Conservation (phyloP, 2,329 filamentous ascomycete species). For the Colletotrichum zoysiae region DNA sequence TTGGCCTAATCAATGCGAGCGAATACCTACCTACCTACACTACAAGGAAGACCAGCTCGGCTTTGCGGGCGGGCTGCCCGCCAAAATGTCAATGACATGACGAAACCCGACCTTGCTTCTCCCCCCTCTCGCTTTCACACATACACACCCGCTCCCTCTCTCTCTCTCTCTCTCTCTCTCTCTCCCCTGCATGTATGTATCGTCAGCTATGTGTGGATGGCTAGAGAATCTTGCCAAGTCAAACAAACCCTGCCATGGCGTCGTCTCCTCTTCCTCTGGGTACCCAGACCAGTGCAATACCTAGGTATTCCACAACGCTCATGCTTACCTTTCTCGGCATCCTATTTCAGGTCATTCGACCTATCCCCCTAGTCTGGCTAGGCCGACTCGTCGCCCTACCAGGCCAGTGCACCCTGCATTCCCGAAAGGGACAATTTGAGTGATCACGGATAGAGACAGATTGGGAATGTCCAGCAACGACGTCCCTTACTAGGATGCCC, state of each 20-base stretch:
- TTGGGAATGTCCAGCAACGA: background rate
- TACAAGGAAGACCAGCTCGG: background rate
- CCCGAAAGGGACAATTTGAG: background rate
- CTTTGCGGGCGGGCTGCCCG: constrained; percentile 13
- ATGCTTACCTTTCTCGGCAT: background rate
- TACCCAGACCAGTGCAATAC: background rate
- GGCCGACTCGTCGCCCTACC: constrained; percentile 3
- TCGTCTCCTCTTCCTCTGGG: background rate
- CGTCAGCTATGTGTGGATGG: background rate
- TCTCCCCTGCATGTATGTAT: background rate
- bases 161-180: background rate
- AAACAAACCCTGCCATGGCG: background rate
- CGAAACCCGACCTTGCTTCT: background rate
- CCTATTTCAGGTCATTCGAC: background rate
- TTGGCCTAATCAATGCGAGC: constrained; percentile 20
- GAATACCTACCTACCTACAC: background rate
- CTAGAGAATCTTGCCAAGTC: background rate
- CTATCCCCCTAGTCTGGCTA: background rate
- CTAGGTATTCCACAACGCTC: background rate
- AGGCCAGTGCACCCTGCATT: constrained; percentile 14
- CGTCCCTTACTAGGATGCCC: background rate
- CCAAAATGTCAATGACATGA: constrained; percentile 3
- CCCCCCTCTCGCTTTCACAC: no score
- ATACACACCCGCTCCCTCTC: background rate
- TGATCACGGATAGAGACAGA: background rate